Evolutionary conservation across 371 early-diverging fungal genomes (phyloP), one percentile per base, ranked within the genome.

Genomic region (Lichtheimia ornata): DNA sequence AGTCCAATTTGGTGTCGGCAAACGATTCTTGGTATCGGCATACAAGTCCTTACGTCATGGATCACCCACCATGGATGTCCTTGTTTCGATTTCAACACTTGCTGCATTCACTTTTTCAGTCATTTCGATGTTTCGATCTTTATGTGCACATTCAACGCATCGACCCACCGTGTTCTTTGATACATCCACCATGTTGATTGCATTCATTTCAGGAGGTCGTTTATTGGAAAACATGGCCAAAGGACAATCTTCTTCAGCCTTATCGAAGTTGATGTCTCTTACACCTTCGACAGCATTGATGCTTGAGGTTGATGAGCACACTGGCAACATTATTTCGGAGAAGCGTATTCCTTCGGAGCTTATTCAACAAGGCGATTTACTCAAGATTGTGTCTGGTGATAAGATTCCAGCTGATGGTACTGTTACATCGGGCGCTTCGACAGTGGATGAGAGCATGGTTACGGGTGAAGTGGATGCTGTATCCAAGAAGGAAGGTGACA

Each of bases 401-500:
- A 92, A 94, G 56, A 78, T 98, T 27, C 96, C 98, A 3, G 87
- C 94, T 0, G 99, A 99, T 72, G 98, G 96, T n/a, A 63, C 81
- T 1, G 79, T 99, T 7, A 71, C 88, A n/a, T 76, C 73, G 14
- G 99, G 99, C 4, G 53, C 77, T 9, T 89, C 95, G 4, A 81
- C 88, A 27, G 87, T 99, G 7, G 98, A 99, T 77, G 99, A 99
- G 77, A 92, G 96, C 55, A 94, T 99, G 79, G 89, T 99, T 0
- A 99, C 99, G 0, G 99, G 99, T 42, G 99, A 99, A 75, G 88
- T 92, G 14, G 76, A 94, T 20, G 94, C 97, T 0, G 91, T 99
- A 30, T 59, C 51, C 63, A 99, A 99, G 71, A 69, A 66, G 9
- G 69, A 51, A 1, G 93, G 89, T 5, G 81, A 83, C 52, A 42